These are phyloP conservation scores for Hebeloma cylindrosporum DNA, from an alignment of 768 basidiomycete species.

Conservation along the genomic window DNA sequence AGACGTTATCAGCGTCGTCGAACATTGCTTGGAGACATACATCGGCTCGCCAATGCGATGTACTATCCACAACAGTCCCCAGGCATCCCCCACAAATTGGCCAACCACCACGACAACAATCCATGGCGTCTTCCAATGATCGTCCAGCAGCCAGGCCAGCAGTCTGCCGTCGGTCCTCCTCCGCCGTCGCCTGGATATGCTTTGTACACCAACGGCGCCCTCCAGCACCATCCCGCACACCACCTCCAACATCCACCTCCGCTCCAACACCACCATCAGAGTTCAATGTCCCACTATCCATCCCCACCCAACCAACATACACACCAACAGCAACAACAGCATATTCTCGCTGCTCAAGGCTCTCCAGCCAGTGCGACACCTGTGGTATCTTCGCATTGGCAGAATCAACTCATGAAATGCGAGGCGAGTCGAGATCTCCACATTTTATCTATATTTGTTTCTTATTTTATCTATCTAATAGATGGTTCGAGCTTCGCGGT, in stretches of 20 bases:
- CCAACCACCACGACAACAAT: conserved; percentile 73
- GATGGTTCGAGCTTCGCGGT: conserved; percentile 83
- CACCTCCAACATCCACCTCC: conserved; percentile 56
- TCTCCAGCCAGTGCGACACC: conserved; percentile 57
- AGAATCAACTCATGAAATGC: conserved; percentile 89
- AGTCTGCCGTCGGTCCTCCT: conserved; percentile 60
- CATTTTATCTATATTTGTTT: conserved; percentile 16
- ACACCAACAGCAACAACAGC: conserved; percentile 45
- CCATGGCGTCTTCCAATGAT: conserved; percentile 67
- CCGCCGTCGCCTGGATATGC: conserved; percentile 75
- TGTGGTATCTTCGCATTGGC: conserved; percentile 84
- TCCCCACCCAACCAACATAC: conserved; percentile 74
- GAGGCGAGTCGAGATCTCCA: conserved; percentile 60
- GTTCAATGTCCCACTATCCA: conserved; percentile 73
- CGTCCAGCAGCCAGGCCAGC: conserved; percentile 47
- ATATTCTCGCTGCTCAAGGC: conserved; percentile 51
- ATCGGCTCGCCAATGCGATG: conserved; percentile 55
- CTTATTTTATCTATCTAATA: conserved; percentile 47
- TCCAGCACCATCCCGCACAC: conserved; percentile 63
- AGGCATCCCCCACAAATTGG: conserved; percentile 73
- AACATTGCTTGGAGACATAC: conserved; percentile 18
- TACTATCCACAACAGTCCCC: conserved; percentile 86
- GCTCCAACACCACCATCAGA: conserved; percentile 75
- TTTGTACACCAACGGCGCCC: conserved; percentile 70
- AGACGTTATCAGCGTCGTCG: conserved; percentile 9